These are phyloP conservation scores for Blastobotrys indianensis DNA, from an alignment of 1,139 yeast genomes.

Conservation along the genomic window DNA sequence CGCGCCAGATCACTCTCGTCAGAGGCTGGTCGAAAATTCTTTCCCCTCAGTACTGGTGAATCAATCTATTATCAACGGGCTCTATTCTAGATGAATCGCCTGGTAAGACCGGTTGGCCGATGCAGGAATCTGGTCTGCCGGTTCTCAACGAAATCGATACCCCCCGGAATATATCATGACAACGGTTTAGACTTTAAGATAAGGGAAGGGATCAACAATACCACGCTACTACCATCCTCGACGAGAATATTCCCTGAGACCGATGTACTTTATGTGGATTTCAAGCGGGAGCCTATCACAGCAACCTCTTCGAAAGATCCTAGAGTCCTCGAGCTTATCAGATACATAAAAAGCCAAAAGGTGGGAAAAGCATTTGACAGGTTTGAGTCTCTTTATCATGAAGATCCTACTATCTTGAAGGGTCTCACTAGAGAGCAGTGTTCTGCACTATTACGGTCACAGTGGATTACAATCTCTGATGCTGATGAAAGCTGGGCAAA, in stretches of 20 bases:
- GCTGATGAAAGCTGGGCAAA: constrained; percentile 1
- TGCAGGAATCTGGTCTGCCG: not conserved
- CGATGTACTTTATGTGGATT: constrained; percentile 7
- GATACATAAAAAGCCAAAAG: not conserved
- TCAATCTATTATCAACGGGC: not conserved
- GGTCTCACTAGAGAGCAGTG: constrained; percentile 8
- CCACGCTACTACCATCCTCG: constrained; percentile 5
- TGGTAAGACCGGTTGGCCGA: not conserved
- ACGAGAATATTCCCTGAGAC: constrained; percentile 1
- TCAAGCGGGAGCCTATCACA: not conserved
- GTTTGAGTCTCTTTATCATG: constrained; percentile 12
- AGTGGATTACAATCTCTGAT: not conserved
- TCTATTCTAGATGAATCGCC: not conserved
- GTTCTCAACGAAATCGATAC: not conserved
- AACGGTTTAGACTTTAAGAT: not conserved
- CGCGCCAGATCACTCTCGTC: not conserved
- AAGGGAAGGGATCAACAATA: constrained; percentile 1
- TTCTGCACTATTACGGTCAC: constrained; percentile 8
- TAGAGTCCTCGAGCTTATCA: constrained; percentile 9
- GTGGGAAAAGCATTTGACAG: not conserved
- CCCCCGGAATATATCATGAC: constrained; percentile 7
- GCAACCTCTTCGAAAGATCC: not conserved
- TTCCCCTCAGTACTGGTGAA: not conserved
- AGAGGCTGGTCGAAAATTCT: not conserved
- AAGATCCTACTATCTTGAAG: constrained; percentile 11